Evolutionary conservation across 2,329 filamentous ascomycete species (phyloP), one percentile per base, ranked within the genome.

Genomic region (Fusarium sp.): DNA sequence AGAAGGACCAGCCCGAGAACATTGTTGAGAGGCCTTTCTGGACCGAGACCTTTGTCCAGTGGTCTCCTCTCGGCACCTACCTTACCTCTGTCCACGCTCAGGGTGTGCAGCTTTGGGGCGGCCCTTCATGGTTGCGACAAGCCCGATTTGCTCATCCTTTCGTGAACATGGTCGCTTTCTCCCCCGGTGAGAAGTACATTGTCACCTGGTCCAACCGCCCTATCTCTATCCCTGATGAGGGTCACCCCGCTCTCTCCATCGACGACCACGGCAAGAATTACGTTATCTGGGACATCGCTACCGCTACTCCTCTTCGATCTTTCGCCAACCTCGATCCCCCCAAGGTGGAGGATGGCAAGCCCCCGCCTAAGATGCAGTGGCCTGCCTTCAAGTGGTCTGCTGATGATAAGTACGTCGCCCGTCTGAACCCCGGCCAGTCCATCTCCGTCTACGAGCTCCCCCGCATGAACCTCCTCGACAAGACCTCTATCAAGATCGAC

Each of bases 201-300:
- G 94, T 95, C 59, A 98, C 96, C 58, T 99, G 96, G 96, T 98
- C 96, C 53, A 93, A 95, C 82, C 89, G 93, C 52, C 94, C 96
- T 25, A 97, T 99, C 77, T 89, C 92, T 65, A 93, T 99, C 60
- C 93, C 96, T 63, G 96, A 98, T 74, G 90, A 90, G 71, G 92
- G 92, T 70, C 92, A 97, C 80, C 91, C 92, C 4, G 85, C 91
- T n/a, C 86, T 98, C 52, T 90, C 93, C 6, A 85, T 94, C 65
- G 96, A 98, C 77, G 96, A 99, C 77, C 95, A 99, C 75, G 96
- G 96, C 81, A 98, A 98, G 87, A 98, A 98, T 87, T 98, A 98
- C 81, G 92, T 99, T 77, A 94, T 99, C 77, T 99, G 96, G 96
- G 95, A 98, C 77, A 91, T 98, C 67, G 92, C 93, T 54, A 96